Conservation (phyloP, 1,284 basidiomycete genomes). For the Mycosarcoma mackinlayi region DNA sequence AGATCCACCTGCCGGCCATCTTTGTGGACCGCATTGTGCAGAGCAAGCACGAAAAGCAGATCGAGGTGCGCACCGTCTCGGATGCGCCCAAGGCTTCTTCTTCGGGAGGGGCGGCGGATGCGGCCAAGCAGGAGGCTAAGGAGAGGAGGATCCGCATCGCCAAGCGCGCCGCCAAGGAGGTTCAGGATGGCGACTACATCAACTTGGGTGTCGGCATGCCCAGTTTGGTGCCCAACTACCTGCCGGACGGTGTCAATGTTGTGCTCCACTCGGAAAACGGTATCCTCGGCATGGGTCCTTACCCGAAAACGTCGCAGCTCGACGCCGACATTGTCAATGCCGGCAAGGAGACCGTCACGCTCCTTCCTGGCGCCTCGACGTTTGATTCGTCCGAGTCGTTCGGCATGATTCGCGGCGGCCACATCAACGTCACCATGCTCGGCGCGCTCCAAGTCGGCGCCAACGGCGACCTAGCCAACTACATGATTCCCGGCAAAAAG, state of each 20-base stretch:
- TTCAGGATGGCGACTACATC: slow-evolving; percentile 64
- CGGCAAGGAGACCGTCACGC: slow-evolving; percentile 84
- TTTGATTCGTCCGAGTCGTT: slow-evolving; percentile 94
- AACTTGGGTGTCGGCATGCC: slow-evolving; percentile 67
- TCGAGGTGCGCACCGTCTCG: slow-evolving; percentile 57
- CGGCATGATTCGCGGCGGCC: slow-evolving; percentile 92
- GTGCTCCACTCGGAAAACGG: slow-evolving; percentile 65
- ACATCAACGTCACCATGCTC: slow-evolving; percentile 91
- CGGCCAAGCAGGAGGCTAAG: slow-evolving; percentile 47
- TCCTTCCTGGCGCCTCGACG: slow-evolving; percentile 88
- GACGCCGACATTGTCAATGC: slow-evolving; percentile 73
- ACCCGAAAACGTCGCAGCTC: slow-evolving; percentile 50
- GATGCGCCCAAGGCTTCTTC: slow-evolving; percentile 43
- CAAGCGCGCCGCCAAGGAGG: slow-evolving; percentile 60
- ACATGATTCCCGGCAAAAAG: slow-evolving; percentile 94
- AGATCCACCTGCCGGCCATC: slow-evolving; percentile 63
- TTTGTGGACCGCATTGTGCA: slow-evolving; percentile 63
- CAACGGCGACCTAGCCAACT: slow-evolving; percentile 95
- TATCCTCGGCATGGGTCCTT: slow-evolving; percentile 65
- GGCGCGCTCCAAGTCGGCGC: slow-evolving; percentile 93
- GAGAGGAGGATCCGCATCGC: slow-evolving; percentile 51
- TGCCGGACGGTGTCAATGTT: slow-evolving; percentile 61
- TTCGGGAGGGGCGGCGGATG: slow-evolving; percentile 5
- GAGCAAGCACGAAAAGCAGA: slow-evolving; percentile 49
- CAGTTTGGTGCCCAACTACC: slow-evolving; percentile 60